Evolutionary conservation across 73 alveolate species (phyloP).

Genomic region (Tetrahymena malaccensis): DNA sequence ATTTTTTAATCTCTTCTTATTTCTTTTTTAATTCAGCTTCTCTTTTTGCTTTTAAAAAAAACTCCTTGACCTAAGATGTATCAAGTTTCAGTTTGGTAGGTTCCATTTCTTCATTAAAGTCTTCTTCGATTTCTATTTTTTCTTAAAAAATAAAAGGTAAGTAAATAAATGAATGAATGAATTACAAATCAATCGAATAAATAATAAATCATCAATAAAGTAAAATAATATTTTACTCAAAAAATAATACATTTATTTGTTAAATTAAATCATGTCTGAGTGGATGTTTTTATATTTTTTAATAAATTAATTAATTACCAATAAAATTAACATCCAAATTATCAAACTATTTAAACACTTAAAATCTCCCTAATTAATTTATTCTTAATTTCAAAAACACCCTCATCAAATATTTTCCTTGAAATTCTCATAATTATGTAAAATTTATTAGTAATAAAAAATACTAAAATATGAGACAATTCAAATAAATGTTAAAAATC

Average conservation of each 20-base stretch:
- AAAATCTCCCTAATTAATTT: too few species aligned
- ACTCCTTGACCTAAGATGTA: neutral
- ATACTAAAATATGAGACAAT: neutral
- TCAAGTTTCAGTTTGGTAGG: neutral
- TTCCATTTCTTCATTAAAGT: neutral
- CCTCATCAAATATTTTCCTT: neutral
- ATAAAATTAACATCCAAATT: too few species aligned
- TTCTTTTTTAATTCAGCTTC: neutral
- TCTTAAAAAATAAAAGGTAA: neutral
- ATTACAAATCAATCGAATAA: too few species aligned
- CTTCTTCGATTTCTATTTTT: neutral
- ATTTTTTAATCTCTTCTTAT: neutral
- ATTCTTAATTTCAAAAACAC: neutral
- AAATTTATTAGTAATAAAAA: too few species aligned
- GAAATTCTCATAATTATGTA: neutral
- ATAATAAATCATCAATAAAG: neutral
- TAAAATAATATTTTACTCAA: too few species aligned
- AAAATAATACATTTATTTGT: too few species aligned
- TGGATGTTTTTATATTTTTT: too few species aligned
- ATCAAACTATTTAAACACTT: neutral
- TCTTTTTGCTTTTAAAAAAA: neutral
- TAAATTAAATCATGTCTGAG: too few species aligned
- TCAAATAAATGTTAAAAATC: too few species aligned
- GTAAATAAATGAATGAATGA: neutral
- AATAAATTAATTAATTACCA: too few species aligned